phyloP scores from a whole-genome alignment of 169 alveolate species.

The Amoebophrya sp. region DNA sequence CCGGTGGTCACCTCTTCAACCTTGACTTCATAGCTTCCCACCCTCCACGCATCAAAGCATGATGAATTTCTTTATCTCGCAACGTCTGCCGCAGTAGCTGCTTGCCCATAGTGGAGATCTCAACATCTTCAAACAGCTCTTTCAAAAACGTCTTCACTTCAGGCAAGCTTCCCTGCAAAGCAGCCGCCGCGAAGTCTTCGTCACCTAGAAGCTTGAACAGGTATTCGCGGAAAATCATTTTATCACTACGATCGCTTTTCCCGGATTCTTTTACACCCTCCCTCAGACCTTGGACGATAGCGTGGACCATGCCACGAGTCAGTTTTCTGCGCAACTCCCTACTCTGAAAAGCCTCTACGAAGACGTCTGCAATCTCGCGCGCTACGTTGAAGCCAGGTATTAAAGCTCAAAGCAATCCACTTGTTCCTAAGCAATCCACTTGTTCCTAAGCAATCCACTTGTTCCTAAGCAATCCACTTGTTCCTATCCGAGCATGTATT shows the following conservation, averaged over 20 bases:
- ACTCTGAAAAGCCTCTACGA: neutral
- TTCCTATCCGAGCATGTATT: too few species aligned
- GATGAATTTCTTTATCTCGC: neutral
- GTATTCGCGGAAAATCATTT: neutral
- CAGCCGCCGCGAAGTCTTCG: neutral
- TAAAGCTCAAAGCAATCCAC: too few species aligned
- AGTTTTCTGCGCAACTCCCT: neutral
- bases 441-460: too few species aligned
- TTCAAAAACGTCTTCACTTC: neutral
- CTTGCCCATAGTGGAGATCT: too few species aligned
- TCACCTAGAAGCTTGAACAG: neutral
- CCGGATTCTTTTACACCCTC: neutral
- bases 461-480: too few species aligned
- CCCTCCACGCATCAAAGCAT: neutral
- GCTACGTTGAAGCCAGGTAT: neutral
- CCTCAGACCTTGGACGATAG: neutral
- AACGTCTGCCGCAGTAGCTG: neutral
- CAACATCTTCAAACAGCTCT: neutral
- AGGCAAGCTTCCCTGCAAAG: neutral
- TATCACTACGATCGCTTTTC: neutral
- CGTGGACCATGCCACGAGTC: neutral
- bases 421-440: too few species aligned
- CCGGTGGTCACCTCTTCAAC: neutral
- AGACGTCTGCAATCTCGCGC: neutral
- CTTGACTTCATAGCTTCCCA: neutral